Percentiles rank a stretch among this genome's conserved stretches.
These are phyloP conservation scores for Claviceps africana DNA, from an alignment of 2,329 filamentous ascomycete genomes.

Conservation along the genomic window DNA sequence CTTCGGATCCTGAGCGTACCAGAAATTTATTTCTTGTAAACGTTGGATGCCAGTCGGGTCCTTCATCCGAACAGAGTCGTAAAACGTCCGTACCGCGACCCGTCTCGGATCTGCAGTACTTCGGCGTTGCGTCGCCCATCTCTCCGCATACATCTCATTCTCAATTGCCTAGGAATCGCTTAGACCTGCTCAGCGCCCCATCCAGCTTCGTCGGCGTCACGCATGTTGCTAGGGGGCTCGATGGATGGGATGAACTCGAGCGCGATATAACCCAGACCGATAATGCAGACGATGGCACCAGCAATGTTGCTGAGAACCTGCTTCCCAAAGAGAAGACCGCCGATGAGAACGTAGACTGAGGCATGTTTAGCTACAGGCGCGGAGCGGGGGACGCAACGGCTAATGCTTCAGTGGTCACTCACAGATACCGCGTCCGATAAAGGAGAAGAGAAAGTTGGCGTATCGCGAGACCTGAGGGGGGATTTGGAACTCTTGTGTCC, in stretches of 20 bases:
- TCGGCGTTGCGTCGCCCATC: too few species aligned
- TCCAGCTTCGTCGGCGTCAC: slow-evolving; percentile 53
- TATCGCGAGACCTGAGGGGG: slow-evolving; percentile 86
- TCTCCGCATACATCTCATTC: background rate
- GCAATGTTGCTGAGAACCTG: slow-evolving; percentile 56
- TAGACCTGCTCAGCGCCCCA: slow-evolving; percentile 71
- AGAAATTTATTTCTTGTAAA: too few species aligned
- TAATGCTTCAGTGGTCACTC: slow-evolving; percentile 27
- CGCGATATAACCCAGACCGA: slow-evolving; percentile 64
- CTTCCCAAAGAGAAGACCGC: slow-evolving; percentile 64
- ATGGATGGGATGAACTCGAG: slow-evolving; percentile 69
- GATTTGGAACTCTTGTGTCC: slow-evolving; percentile 67
- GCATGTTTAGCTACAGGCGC: slow-evolving; percentile 4
- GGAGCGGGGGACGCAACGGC: background rate
- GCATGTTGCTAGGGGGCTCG: slow-evolving; percentile 70
- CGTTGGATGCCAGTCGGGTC: background rate
- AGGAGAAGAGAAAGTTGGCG: slow-evolving; percentile 95
- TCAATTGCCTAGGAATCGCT: slow-evolving; percentile 3
- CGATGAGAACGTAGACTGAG: slow-evolving; percentile 90
- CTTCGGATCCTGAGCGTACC: background rate
- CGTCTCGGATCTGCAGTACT: background rate
- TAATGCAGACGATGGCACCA: slow-evolving; percentile 61
- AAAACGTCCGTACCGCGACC: background rate
- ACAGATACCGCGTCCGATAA: slow-evolving; percentile 91
- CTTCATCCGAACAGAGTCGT: background rate